Percentiles rank a stretch among this genome's conserved stretches.
These are phyloP conservation scores for Phaeotremella skinneri DNA, from an alignment of 768 basidiomycete species.

Conservation along the genomic window DNA sequence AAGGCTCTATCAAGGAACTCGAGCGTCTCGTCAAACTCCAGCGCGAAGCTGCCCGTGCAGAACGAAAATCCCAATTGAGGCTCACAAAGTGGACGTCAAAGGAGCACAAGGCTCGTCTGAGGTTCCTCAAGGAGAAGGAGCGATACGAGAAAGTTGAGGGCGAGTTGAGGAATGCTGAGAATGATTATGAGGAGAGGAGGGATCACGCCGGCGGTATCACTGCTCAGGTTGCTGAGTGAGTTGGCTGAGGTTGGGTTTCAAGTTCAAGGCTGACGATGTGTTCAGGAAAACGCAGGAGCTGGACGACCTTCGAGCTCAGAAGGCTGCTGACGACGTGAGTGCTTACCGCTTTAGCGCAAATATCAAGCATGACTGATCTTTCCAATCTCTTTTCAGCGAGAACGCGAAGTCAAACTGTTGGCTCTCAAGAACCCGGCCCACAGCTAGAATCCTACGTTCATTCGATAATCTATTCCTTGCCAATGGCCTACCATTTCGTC, in stretches of 20 bases:
- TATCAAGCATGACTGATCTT: slow-evolving; percentile 1
- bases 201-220: slow-evolving; percentile 63
- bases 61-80: slow-evolving; percentile 59
- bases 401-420: slow-evolving; percentile 48
- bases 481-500: not conserved
- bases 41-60: slow-evolving; percentile 61
- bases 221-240: slow-evolving; percentile 59
- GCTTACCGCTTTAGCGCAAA: not conserved
- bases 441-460: slow-evolving; percentile 33
- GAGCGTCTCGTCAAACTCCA: slow-evolving; percentile 69
- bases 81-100: slow-evolving; percentile 60
- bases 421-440: slow-evolving; percentile 51
- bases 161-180: slow-evolving; percentile 47
- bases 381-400: slow-evolving; percentile 36
- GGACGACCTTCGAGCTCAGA: slow-evolving; percentile 63
- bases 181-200: slow-evolving; percentile 56
- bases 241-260: not conserved
- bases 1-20: slow-evolving; percentile 64
- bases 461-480: no score
- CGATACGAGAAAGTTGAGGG: slow-evolving; percentile 49
- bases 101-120: slow-evolving; percentile 65
- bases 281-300: slow-evolving; percentile 66
- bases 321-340: slow-evolving; percentile 65
- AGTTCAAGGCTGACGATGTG: not conserved
- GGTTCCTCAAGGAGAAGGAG: slow-evolving; percentile 62